Evolutionary conservation across 176 grass and related monocot genomes (phyloP), one percentile per base, ranked within the genome.

Genomic region (Musa schizocarpa): DNA sequence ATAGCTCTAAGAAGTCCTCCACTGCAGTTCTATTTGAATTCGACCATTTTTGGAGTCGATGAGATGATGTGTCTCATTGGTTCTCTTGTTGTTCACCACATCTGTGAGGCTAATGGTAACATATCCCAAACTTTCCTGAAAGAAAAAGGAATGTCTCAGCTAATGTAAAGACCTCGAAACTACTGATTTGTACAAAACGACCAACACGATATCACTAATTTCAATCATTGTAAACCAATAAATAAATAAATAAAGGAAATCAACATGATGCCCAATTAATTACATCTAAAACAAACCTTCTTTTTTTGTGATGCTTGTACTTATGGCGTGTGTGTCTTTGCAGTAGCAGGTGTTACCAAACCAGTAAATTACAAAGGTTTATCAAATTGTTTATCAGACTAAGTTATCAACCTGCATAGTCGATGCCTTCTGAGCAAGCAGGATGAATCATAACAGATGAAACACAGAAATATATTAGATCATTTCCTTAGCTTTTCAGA

Each of bases 11-110:
- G 87, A 88, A 93, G 86, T 86, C 79, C 82, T 91, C 94, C 94
- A 97, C 76, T 85, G 94, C 87, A 97, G 72, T 69, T 97, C 94
- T 52, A 97, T 89, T 82, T 88, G 90, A 73, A 97, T 88, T 68
- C 74, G 85, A 57, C 88, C 94, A 67, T 90, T 93, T 68, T 97
- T 97, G 2, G 94, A 93, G 80, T 97, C 94, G 9, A 92, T 93
- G 61, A 97, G 90, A 73, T 93, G 90, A 76, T 87, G 88, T 80
- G 77, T 86, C 51, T 91, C 94, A 23, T 97, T 97, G 11, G 88
- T 90, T 75, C 94, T 79, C 84, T 89, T 97, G 83, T 80, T 80
- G 11, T 13, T 50, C 21, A 79, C 29, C 13, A 59, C 77, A 13
- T 79, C 77, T 22, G 24, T 66, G 9, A 79, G 77, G 67, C 63